A percentile compares a stretch with the other conserved stretches of the same genome.
Conservation (phyloP, 768 basidiomycete species). For the Auricularia cornea region DNA sequence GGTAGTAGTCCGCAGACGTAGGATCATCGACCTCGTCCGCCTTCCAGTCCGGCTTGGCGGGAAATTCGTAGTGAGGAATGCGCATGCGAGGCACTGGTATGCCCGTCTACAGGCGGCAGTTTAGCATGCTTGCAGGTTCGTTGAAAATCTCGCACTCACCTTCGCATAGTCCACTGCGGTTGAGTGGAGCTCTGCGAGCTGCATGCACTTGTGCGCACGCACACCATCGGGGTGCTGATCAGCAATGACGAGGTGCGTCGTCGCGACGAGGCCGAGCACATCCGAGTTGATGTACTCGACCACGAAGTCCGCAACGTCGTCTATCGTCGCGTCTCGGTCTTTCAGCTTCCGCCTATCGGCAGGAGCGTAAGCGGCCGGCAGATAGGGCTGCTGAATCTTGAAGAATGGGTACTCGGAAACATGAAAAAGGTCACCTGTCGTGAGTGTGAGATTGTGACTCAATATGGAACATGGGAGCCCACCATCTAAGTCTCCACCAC, state of each 20-base stretch:
- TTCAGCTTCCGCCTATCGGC: neutral
- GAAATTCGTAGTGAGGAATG: conserved; percentile 41
- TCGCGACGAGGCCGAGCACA: conserved; percentile 56
- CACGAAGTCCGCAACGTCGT: conserved; percentile 73
- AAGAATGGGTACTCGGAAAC: conserved; percentile 49
- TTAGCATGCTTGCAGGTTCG: neutral
- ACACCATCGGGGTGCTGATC: conserved; percentile 45
- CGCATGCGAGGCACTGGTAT: conserved; percentile 41
- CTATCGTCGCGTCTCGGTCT: conserved; percentile 43
- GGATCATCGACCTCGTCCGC: conserved; percentile 39
- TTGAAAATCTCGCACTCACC: conserved; percentile 41
- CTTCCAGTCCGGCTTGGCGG: conserved; percentile 75
- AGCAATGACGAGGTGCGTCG: conserved; percentile 43
- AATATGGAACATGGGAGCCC: too few species aligned
- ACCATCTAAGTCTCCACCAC: conserved; percentile 79
- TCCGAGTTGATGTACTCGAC: conserved; percentile 81
- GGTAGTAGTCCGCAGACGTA: conserved; percentile 47
- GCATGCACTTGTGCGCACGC: conserved; percentile 45
- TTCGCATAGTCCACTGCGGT: conserved; percentile 78
- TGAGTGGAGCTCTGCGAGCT: conserved; percentile 51
- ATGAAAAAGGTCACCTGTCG: conserved; percentile 55
- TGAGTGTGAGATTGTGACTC: too few species aligned
- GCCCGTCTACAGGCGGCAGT: neutral
- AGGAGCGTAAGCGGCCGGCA: conserved; percentile 43
- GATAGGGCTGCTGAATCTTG: conserved; percentile 29